Evolutionary conservation across 352 stramenopile genomes (phyloP).

Genomic region (Phytophthora palmivora): DNA sequence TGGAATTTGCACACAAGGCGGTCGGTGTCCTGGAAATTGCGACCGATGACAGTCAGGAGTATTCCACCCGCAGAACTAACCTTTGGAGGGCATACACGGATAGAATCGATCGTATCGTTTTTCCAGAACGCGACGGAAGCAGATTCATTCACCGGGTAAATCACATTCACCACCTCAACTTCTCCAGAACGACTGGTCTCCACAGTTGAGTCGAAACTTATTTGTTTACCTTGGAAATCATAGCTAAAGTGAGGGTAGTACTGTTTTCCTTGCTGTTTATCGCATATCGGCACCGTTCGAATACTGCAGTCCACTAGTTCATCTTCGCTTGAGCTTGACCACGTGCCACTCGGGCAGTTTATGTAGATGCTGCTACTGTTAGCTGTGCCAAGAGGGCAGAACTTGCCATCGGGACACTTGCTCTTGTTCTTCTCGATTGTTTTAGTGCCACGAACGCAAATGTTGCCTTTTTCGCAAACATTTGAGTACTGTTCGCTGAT

Average conservation of each 20-base stretch:
- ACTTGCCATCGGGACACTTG: slow-evolving; percentile 94
- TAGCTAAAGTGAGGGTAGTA: slow-evolving; percentile 88
- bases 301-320: slow-evolving; percentile 91
- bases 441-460: slow-evolving; percentile 91
- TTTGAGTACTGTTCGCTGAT: slow-evolving; percentile 87
- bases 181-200: slow-evolving; percentile 81
- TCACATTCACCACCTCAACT: slow-evolving; percentile 89
- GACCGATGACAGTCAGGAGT: slow-evolving; percentile 93
- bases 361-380: slow-evolving; percentile 83
- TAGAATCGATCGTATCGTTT: slow-evolving; percentile 96
- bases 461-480: slow-evolving; percentile 87
- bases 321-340: slow-evolving; percentile 78
- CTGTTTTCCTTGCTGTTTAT: slow-evolving; percentile 87
- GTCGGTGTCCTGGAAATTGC: slow-evolving; percentile 93
- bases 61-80: slow-evolving; percentile 48
- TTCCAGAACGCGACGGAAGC: slow-evolving; percentile 84
- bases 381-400: slow-evolving; percentile 92
- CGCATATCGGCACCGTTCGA: slow-evolving; percentile 91
- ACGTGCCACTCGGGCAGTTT: slow-evolving; percentile 93
- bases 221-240: slow-evolving; percentile 53
- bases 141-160: slow-evolving; percentile 94
- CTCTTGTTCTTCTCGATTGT: slow-evolving; percentile 90
- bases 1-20: slow-evolving; percentile 90
- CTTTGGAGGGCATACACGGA: slow-evolving; percentile 83
- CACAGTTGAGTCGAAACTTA: slow-evolving; percentile 77